These are phyloP conservation scores for Phalaenopsis equestris DNA, from an alignment of 106 monocot genomes.

Conservation along the genomic window DNA sequence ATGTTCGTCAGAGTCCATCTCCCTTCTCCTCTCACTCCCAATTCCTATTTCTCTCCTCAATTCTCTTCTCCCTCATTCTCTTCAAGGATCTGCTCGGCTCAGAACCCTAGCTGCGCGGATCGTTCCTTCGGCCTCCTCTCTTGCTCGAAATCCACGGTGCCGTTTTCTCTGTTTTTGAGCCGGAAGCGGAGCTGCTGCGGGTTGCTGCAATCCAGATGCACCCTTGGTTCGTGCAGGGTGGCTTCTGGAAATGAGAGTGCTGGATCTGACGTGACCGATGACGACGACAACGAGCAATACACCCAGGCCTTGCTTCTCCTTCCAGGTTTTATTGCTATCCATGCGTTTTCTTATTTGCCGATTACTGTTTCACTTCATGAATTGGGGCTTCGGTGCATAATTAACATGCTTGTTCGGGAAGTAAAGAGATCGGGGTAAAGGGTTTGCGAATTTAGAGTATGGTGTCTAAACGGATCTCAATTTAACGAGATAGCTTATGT, in stretches of 20 bases:
- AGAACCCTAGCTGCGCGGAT: not conserved
- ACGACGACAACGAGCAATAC: slow-evolving; percentile 25
- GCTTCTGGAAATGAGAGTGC: slow-evolving; percentile 1
- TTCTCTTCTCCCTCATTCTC: not conserved
- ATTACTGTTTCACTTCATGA: not conserved
- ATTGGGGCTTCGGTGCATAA: not conserved
- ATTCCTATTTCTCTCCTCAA: not conserved
- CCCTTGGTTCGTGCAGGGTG: slow-evolving; percentile 16
- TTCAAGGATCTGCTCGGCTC: not conserved
- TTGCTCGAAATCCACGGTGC: not conserved
- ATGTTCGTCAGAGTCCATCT: slow-evolving; percentile 1
- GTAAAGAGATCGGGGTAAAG: not conserved
- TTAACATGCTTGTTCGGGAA: not conserved
- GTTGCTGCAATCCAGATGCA: not conserved
- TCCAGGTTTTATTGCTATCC: slow-evolving; percentile 19
- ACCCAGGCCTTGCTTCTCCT: slow-evolving; percentile 49
- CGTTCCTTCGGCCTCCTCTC: not conserved
- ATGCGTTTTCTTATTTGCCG: not conserved
- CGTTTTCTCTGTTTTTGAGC: not conserved
- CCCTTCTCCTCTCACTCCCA: not conserved
- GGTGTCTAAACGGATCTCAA: too few relatives aligned
- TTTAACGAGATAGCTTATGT: too few relatives aligned
- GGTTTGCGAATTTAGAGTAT: not conserved
- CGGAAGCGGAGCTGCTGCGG: not conserved
- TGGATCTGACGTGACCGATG: slow-evolving; percentile 3